Base-by-base conservation (phyloP, 495 filamentous ascomycete species). In the Tirmania nivea region DNA sequence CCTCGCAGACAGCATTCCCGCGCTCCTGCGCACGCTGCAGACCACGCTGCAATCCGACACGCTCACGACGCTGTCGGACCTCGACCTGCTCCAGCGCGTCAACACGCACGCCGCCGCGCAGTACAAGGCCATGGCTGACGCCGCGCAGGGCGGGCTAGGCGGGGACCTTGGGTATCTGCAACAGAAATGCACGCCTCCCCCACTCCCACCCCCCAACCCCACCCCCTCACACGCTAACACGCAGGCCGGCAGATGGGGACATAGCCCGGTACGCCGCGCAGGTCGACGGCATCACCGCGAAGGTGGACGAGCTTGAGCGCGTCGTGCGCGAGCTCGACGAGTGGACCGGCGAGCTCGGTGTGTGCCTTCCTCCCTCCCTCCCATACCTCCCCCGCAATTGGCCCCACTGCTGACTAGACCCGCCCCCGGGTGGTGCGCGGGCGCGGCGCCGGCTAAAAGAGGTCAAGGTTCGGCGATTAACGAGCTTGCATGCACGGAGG, bases 331-430 rank as follows among this genome's bases (percentile, higher is more conserved):
- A 65, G 52, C 54, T 65, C 0, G 62, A 65, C 34, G 62, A 64
- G 54, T 65, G 62, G 62, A 64, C 62, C 8, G 62, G 62, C 10
- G 62, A 65, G 54, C 54, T 65, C 10, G 62, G 62, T 65, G 55
- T 45, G 52, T 51, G 12, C 19, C 34, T 31, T 10, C 8, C 11
- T 48, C 9, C 25, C 14, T 17, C n/a, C 19, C n/a, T n/a, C n/a
- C n/a, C n/a, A n/a, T n/a, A n/a, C n/a, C 36, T 42, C n/a, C n/a
- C 36, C n/a, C n/a, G 36, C 39, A 8, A 8, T 3, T 45, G 39
- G 8, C 5, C n/a, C n/a, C n/a, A n/a, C n/a, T n/a, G n/a, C n/a
- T n/a, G n/a, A n/a, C n/a, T n/a, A n/a, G n/a, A n/a, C n/a, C n/a
- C n/a, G n/a, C n/a, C n/a, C n/a, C n/a, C n/a, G n/a, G n/a, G n/a